These are phyloP conservation scores for Yarrowia sp. DNA, from an alignment of 805 yeast species.

Conservation along the genomic window DNA sequence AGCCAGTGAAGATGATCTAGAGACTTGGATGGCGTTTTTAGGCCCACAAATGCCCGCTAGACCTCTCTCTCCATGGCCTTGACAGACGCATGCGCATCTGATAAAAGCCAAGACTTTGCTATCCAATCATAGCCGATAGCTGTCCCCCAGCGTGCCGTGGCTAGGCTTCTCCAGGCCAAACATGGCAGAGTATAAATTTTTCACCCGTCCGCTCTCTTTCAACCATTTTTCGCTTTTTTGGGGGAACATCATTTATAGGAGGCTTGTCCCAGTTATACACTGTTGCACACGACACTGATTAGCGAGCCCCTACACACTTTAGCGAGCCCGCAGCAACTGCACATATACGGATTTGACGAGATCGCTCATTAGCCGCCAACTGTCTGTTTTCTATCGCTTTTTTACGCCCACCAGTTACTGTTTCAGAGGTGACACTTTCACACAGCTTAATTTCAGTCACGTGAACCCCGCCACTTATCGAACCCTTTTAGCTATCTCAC, in stretches of 20 bases:
- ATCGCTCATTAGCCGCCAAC: no score
- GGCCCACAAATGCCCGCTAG: not conserved
- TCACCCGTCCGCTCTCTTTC: not conserved
- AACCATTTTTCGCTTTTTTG: not conserved
- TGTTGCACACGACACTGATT: not conserved
- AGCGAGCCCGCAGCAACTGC: no score
- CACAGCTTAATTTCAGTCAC: not conserved
- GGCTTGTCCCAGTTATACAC: not conserved
- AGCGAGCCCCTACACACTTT: no score
- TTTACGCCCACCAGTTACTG: no score
- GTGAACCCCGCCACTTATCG: conserved; percentile 23
- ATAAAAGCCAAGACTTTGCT: conserved; percentile 23
- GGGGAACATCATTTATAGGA: not conserved
- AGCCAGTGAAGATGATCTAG: not conserved
- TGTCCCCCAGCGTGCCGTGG: not conserved
- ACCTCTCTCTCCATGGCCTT: not conserved
- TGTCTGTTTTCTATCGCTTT: not conserved
- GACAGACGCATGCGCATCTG: conserved; percentile 9
- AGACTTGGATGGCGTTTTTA: no score
- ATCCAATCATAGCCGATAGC: not conserved
- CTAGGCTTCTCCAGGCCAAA: not conserved
- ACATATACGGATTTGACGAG: no score
- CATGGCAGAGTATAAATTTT: not conserved
- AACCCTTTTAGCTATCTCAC: conserved; percentile 1
- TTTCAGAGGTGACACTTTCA: no score